phyloP scores from a whole-genome alignment of 2,329 filamentous ascomycete genomes.

The Nannizziopsis barbatae region DNA sequence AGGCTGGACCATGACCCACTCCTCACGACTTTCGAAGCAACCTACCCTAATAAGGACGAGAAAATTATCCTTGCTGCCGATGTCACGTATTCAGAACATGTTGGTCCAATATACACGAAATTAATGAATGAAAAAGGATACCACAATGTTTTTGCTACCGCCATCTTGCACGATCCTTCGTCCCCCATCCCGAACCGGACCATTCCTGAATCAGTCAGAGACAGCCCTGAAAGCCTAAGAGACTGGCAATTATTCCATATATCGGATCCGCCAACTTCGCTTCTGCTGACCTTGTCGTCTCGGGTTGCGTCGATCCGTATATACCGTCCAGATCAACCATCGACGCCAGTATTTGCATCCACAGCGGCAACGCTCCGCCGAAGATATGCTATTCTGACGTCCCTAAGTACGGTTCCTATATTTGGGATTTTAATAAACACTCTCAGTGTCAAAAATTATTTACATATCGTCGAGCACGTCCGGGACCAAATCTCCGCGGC shows the following conservation, averaged over 20 bases:
- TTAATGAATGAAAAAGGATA: conserved; percentile 56
- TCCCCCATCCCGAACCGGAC: conserved; percentile 76
- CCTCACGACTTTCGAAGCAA: conserved; percentile 51
- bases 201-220: conserved; percentile 43
- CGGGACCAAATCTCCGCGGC: conserved; percentile 60
- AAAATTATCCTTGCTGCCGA: conserved; percentile 78
- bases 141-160: conserved; percentile 54
- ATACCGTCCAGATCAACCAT: conserved; percentile 47
- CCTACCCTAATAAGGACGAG: conserved; percentile 53
- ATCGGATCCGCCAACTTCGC: conserved; percentile 63
- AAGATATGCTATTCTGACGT: conserved; percentile 76
- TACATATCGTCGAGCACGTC: conserved; percentile 65
- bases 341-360: conserved; percentile 35
- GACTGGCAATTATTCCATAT: conserved; percentile 76
- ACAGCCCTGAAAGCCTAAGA: conserved; percentile 42
- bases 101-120: conserved; percentile 45
- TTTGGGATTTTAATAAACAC: conserved; percentile 96
- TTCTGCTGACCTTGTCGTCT: conserved; percentile 77
- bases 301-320: conserved; percentile 70
- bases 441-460: conserved; percentile 80
- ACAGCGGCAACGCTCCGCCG: conserved; percentile 58
- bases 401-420: conserved; percentile 66
- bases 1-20: conserved; percentile 52
- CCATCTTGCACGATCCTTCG: conserved; percentile 64
- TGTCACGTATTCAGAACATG: conserved; percentile 70